These are phyloP conservation scores for Aspergillus incahuasiensis DNA, from an alignment of 495 filamentous ascomycete species.

Conservation along the genomic window DNA sequence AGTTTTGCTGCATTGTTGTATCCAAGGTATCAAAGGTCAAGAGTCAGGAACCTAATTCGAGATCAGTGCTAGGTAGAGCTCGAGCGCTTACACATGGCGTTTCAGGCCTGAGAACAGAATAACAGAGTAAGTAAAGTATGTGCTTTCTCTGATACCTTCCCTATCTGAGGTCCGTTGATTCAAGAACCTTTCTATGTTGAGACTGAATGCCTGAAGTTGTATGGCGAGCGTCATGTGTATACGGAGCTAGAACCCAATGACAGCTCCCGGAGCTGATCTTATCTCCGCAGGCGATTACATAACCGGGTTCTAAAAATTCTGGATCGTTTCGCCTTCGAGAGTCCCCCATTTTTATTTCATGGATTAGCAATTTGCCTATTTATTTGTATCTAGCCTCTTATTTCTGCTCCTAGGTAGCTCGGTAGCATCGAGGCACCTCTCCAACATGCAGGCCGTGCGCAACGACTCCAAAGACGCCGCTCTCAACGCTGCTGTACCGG, in stretches of 20 bases:
- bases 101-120: too few species aligned
- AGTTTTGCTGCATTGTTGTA: too few species aligned
- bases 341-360: neutral
- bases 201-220: too few species aligned
- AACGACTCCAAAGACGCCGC: slow-evolving; percentile 12
- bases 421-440: neutral
- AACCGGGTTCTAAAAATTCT: slow-evolving; percentile 12
- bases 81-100: too few species aligned
- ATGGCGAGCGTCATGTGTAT: neutral
- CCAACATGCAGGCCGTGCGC: slow-evolving; percentile 11
- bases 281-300: slow-evolving; percentile 11
- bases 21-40: too few species aligned
- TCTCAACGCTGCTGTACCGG: slow-evolving; percentile 9
- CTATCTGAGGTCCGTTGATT: too few species aligned
- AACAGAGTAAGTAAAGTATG: too few species aligned
- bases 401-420: neutral
- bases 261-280: neutral
- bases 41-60: too few species aligned
- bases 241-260: neutral
- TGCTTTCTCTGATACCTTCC: too few species aligned
- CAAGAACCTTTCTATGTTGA: too few species aligned
- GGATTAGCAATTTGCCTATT: neutral
- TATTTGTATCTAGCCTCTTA: neutral
- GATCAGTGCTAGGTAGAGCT: too few species aligned
- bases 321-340: slow-evolving; percentile 6